Evolutionary conservation across 805 yeast species (phyloP), one percentile per base, ranked within the genome.

Genomic region (Starmerella bacillaris): DNA sequence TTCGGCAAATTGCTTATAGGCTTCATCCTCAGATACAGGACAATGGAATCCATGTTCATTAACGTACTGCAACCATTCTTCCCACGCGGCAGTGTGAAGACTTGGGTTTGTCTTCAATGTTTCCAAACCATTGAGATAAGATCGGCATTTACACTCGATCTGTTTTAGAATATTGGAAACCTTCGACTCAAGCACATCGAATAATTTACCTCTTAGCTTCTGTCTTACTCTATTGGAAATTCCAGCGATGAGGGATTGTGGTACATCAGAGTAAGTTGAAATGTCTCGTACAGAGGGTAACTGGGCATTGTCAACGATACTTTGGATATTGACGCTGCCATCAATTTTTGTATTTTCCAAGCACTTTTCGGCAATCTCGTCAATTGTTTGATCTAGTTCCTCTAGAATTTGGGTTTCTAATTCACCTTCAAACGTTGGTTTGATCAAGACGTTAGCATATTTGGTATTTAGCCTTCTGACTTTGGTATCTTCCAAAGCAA

Each of bases 41-140:
- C 40, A 41, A 2, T 37, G 11, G 27, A 30, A 40, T 28, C 37
- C 37, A 15, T 20, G 22, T 14, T 40, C 43, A 19, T 34, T 36
- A 12, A 43, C 47, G 32, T 50, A 48, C 30, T 40, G 45, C 33
- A 41, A 41, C 45, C 52, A 48, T 24, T 51, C 51, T 4, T 43
- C 40, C 37, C 37, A 42, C 9, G 37, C 43, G 12, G 20, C 8
- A 3, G 31, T 21, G 15, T 19, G 16, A n/a, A 36, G 24, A 2
- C 27, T 35, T 3, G 30, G 3, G 7, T 15, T 9, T 3, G 29
- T 7, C 8, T 15, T 15, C 29, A 26, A 18, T 5, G 29, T 5
- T 18, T 26, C 18, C 14, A 26, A 11, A 15, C 29, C 29, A 18
- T 26, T 26, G 29, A 26, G 14, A 11, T 26, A 26, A 7, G 29